A percentile compares a stretch with the other conserved stretches of the same genome.
These are phyloP conservation scores for Silybum marianum DNA, from an alignment of 129 eudicot species.

Conservation along the genomic window DNA sequence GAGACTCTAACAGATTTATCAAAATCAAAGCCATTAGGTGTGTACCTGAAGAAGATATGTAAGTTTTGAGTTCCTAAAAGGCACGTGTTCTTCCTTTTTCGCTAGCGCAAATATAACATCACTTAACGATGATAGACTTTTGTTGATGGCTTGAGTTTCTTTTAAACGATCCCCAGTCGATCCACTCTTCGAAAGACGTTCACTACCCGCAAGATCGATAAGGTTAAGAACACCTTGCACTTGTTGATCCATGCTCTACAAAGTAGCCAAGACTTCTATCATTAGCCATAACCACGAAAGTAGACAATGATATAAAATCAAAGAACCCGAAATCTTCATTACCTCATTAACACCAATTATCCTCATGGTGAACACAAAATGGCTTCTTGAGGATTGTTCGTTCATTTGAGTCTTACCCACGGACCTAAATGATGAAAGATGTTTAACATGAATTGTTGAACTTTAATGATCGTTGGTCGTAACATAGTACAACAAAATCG, in stretches of 20 bases:
- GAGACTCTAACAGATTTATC: neutral
- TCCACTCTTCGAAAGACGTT: slow-evolving; percentile 97
- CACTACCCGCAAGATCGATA: slow-evolving; percentile 99
- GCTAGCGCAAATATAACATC: slow-evolving; percentile 94
- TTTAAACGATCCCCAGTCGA: slow-evolving; percentile 96
- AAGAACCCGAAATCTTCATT: neutral
- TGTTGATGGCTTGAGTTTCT: slow-evolving; percentile 98
- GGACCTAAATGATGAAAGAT: slow-evolving; percentile 53
- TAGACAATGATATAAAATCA: neutral
- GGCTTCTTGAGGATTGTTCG: slow-evolving; percentile 97
- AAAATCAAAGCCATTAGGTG: neutral
- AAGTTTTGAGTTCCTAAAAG: slow-evolving; percentile 94
- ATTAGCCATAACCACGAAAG: neutral
- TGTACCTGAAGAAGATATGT: slow-evolving; percentile 96
- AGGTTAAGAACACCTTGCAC: slow-evolving; percentile 93
- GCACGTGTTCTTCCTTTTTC: slow-evolving; percentile 87
- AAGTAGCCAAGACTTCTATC: slow-evolving; percentile 6
- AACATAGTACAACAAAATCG: neutral
- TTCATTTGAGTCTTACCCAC: slow-evolving; percentile 99
- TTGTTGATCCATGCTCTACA: slow-evolving; percentile 94
- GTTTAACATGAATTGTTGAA: neutral
- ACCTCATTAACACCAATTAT: slow-evolving; percentile 87
- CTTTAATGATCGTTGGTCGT: neutral
- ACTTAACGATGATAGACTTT: slow-evolving; percentile 85
- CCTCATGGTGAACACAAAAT: slow-evolving; percentile 92